Percentiles rank a stretch among this genome's conserved stretches.
phyloP scores from a whole-genome alignment of 164 flowering plant species.

The Cinnamomum micranthum region DNA sequence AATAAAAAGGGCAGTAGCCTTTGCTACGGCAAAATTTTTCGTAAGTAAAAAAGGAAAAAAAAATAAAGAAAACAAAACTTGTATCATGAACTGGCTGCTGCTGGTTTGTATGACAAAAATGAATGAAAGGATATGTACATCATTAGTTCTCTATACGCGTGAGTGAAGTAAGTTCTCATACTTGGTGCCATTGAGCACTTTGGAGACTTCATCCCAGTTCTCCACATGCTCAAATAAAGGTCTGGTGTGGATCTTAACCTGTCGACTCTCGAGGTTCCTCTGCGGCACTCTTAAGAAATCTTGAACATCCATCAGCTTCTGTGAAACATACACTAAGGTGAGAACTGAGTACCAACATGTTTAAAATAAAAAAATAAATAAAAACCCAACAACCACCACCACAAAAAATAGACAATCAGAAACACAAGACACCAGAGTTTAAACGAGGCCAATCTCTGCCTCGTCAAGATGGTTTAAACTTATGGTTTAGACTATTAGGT shows the following conservation, averaged over 20 bases:
- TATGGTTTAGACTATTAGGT: too few relatives aligned
- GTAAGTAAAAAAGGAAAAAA: too few relatives aligned
- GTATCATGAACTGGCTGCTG: background rate
- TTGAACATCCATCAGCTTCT: slow-evolving; percentile 66
- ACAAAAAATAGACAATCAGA: too few relatives aligned
- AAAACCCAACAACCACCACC: too few relatives aligned
- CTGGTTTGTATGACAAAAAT: background rate
- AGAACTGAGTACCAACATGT: background rate
- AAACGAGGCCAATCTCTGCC: too few relatives aligned
- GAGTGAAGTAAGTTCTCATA: slow-evolving; percentile 49
- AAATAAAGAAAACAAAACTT: background rate
- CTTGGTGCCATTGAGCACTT: slow-evolving; percentile 56
- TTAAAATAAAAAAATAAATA: too few relatives aligned
- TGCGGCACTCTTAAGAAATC: slow-evolving; percentile 65
- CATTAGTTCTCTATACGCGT: background rate
- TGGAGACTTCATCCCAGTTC: slow-evolving; percentile 72
- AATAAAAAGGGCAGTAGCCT: background rate
- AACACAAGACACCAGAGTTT: too few relatives aligned
- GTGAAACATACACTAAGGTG: slow-evolving; percentile 17
- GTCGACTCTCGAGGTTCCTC: slow-evolving; percentile 56
- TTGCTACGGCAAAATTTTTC: background rate
- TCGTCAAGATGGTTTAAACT: too few relatives aligned
- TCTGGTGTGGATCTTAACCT: slow-evolving; percentile 91
- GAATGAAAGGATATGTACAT: slow-evolving; percentile 5
- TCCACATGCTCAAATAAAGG: slow-evolving; percentile 56